Base-by-base conservation (phyloP, 2,329 filamentous ascomycete genomes). In the Davidsoniella virescens region DNA sequence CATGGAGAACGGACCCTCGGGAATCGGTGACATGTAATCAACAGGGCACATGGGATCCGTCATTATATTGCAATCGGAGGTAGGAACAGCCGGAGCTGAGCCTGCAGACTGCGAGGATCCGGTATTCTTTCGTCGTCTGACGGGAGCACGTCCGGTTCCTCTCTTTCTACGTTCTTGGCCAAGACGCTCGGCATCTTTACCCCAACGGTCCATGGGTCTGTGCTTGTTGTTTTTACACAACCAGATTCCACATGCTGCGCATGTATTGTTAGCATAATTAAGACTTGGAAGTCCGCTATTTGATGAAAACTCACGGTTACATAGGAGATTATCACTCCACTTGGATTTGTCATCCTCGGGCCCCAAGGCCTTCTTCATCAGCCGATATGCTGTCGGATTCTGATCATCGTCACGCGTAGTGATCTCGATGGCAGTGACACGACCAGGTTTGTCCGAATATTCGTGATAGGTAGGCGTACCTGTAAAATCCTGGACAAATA, bases 181-280 rank as follows among this genome's bases (percentile, higher is more conserved):
- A 1, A 76, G 63, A 33, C 72, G 68, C 26, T 70, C 67, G 33
- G 70, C 67, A 51, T 73, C 73, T 55, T 77, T 84, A 56, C 82
- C 82, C 90, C 90, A 98, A 56, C 82, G 80, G 54, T 90, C 79
- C 49, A 78, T 70, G 2, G 92, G 92, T 7, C 92, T 80, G 69
- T 94, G 92, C 20, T 69, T 73, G 60, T 84, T 87, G 64, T 83
- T 87, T 60, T 95, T 96, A 54, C 81, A 80, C 57, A 98, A 80
- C 87, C 87, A 98, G 40, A 98, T 79, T 16, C 92, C 92, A 62
- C 92, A 98, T 52, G 90, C 76, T 81, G 57, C 20, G 47, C 23
- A 50, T 36, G 47, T 50, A 51, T 47, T 54, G 64, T 57, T 63
- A 63, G 59, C 44, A 57, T 57, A 49, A 58, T 44, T 51, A 47